Conservation (phyloP, 2,329 filamentous ascomycete genomes). For the Stachybotrys elegans region DNA sequence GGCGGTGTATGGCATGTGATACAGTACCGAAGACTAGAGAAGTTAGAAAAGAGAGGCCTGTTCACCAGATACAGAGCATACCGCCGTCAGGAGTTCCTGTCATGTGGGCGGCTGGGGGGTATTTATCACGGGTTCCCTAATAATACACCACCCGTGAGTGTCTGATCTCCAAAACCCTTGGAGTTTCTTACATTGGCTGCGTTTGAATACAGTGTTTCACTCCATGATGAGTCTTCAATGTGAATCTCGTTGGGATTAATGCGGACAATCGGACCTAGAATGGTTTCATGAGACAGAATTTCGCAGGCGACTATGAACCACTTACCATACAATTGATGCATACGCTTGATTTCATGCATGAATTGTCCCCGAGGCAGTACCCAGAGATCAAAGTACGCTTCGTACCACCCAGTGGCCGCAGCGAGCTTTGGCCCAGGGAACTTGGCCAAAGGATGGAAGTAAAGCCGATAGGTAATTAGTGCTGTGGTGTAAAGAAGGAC, state of each 20-base stretch:
- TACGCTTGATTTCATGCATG: too few species aligned
- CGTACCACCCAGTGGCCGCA: slow-evolving; percentile 20
- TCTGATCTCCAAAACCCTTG: too few species aligned
- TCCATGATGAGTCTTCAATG: too few species aligned
- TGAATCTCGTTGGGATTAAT: too few species aligned
- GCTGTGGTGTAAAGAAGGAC: too few species aligned
- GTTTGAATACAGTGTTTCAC: too few species aligned
- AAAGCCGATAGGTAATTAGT: slow-evolving; percentile 13
- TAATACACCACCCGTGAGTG: not conserved
- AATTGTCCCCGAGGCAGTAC: too few species aligned
- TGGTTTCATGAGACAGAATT: too few species aligned
- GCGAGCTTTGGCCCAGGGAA: slow-evolving; percentile 25
- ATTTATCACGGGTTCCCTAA: slow-evolving; percentile 4
- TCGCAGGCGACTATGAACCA: too few species aligned
- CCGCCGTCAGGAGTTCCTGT: slow-evolving; percentile 2
- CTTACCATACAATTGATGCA: too few species aligned
- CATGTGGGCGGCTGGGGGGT: slow-evolving; percentile 3
- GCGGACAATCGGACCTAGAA: too few species aligned
- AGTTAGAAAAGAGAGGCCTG: not conserved
- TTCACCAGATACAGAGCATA: not conserved
- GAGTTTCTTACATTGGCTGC: too few species aligned
- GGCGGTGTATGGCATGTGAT: slow-evolving; percentile 1
- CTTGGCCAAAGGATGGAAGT: slow-evolving; percentile 15
- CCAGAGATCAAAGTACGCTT: slow-evolving; percentile 27
- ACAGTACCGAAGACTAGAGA: slow-evolving; percentile 2